Percentiles rank a stretch among this genome's conserved stretches.
Conservation (phyloP, 192 early-diverging fungal species). For the Coemansia guatemalensis region DNA sequence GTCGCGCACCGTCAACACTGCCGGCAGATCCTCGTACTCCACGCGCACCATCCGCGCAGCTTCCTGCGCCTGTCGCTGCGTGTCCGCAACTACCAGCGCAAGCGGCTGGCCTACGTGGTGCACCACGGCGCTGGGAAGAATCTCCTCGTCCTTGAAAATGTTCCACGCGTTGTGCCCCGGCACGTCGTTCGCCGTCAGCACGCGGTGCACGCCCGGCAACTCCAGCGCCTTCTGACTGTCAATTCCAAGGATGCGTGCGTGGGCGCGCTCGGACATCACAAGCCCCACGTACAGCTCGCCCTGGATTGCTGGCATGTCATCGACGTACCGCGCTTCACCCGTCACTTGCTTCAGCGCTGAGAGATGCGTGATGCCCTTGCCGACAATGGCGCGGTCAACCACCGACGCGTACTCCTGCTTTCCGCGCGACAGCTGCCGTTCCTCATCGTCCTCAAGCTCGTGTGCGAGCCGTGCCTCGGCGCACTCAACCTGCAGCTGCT, state of each 20-base stretch:
- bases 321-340: slow-evolving; percentile 78
- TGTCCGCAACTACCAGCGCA: slow-evolving; percentile 76
- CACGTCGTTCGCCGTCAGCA: slow-evolving; percentile 68
- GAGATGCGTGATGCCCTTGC: slow-evolving; percentile 68
- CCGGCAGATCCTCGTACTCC: slow-evolving; percentile 68
- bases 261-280: slow-evolving; percentile 65
- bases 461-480: slow-evolving; percentile 14
- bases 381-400: slow-evolving; percentile 53
- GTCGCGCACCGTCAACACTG: slow-evolving; percentile 76
- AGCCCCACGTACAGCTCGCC: slow-evolving; percentile 71
- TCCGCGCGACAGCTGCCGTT: slow-evolving; percentile 21
- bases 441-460: slow-evolving; percentile 20
- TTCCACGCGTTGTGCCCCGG: slow-evolving; percentile 61
- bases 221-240: slow-evolving; percentile 63
- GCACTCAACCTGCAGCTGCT: slow-evolving; percentile 12
- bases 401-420: slow-evolving; percentile 55
- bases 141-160: slow-evolving; percentile 71
- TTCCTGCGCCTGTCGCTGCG: slow-evolving; percentile 62
- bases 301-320: slow-evolving; percentile 73
- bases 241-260: slow-evolving; percentile 66
- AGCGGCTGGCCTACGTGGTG: slow-evolving; percentile 72
- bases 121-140: slow-evolving; percentile 73
- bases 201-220: slow-evolving; percentile 64
- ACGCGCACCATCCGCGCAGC: slow-evolving; percentile 72
- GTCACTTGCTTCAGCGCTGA: slow-evolving; percentile 82